These are phyloP conservation scores for Lachancea kluyveri DNA, from an alignment of 805 yeast genomes.

Conservation along the genomic window DNA sequence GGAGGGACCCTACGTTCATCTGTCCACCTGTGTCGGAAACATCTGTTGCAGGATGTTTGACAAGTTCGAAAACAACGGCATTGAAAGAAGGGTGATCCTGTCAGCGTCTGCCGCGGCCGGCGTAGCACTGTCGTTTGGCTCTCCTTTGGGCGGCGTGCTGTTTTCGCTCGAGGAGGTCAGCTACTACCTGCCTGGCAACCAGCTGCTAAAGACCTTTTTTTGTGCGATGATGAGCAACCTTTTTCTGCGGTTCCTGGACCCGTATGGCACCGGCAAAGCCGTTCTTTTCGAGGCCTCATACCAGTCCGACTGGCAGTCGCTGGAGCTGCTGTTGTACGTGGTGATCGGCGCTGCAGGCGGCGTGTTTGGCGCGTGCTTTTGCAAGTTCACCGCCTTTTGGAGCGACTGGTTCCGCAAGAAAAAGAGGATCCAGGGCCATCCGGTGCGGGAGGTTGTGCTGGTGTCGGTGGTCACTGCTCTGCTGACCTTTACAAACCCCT, in stretches of 20 bases:
- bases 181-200: constrained; percentile 48
- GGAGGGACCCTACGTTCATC: constrained; percentile 59
- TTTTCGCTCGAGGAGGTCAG: constrained; percentile 53
- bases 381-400: constrained; percentile 40
- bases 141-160: constrained; percentile 54
- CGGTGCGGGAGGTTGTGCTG: constrained; percentile 40
- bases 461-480: constrained; percentile 42
- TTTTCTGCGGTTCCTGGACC: constrained; percentile 46
- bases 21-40: constrained; percentile 54
- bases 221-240: constrained; percentile 50
- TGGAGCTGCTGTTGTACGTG: constrained; percentile 41
- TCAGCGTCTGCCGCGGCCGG: constrained; percentile 56
- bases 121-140: constrained; percentile 55
- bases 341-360: constrained; percentile 50
- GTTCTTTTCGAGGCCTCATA: constrained; percentile 48
- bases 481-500: constrained; percentile 42
- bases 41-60: constrained; percentile 42
- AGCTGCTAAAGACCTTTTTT: constrained; percentile 47
- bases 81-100: constrained; percentile 45
- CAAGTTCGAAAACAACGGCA: constrained; percentile 41
- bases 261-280: constrained; percentile 55
- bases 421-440: constrained; percentile 32
- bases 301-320: constrained; percentile 44
- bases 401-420: constrained; percentile 32
- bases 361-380: constrained; percentile 44